These are phyloP conservation scores for Ramaria sp. DNA, from an alignment of 768 basidiomycete genomes.

Conservation along the genomic window DNA sequence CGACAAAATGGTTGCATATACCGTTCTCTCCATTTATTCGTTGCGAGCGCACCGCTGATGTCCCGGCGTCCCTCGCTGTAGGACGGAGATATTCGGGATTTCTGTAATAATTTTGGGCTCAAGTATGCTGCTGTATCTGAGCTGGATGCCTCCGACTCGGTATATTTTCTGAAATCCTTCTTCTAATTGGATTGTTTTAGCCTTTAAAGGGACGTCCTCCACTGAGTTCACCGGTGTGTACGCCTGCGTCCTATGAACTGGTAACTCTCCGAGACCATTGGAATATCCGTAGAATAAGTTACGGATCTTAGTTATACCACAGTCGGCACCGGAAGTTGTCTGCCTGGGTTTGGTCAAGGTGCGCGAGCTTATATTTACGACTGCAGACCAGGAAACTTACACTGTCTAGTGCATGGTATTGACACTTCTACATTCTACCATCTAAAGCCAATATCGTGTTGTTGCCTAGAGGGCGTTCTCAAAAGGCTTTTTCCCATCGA, in stretches of 20 bases:
- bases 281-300: slow-evolving; percentile 13
- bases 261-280: neutral
- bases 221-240: slow-evolving; percentile 11
- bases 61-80: neutral
- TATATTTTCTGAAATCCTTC: slow-evolving; percentile 14
- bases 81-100: neutral
- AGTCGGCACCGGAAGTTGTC: slow-evolving; percentile 6
- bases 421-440: neutral
- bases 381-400: neutral
- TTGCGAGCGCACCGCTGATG: neutral
- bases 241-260: neutral
- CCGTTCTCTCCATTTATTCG: no score
- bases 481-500: neutral
- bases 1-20: no score
- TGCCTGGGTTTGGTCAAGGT: slow-evolving; percentile 9
- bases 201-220: slow-evolving; percentile 14
- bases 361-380: neutral
- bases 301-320: slow-evolving; percentile 11
- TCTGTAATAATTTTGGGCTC: slow-evolving; percentile 1
- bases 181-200: slow-evolving; percentile 15
- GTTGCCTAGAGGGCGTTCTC: neutral
- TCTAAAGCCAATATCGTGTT: neutral
- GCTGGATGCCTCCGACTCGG: slow-evolving; percentile 12
- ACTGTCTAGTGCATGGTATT: neutral
- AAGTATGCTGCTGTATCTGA: slow-evolving; percentile 12